Evolutionary conservation across 2,329 filamentous ascomycete species (phyloP), one percentile per base, ranked within the genome.

Genomic region (Huntiella moniliformis): DNA sequence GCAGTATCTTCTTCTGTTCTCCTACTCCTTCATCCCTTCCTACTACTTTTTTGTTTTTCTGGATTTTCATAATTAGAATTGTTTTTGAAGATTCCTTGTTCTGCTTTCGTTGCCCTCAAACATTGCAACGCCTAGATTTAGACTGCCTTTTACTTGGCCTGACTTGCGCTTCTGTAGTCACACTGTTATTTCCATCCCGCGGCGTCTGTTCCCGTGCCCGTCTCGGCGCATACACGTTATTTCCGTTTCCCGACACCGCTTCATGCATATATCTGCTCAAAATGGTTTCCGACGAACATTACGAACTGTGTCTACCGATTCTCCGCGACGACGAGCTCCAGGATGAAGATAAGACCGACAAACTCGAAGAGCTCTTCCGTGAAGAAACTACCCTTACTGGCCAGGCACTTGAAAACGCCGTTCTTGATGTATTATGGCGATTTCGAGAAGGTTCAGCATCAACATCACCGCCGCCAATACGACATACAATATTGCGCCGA

Each of bases 301-400:
- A 92, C 67, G 86, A 95, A 56, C 74, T 91, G 57, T 94, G 86
- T 61, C 75, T 92, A 59, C 83, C 85, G 44, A 74, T 95, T 58
- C 73, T 98, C 52, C 79, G 91, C 65, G 80, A 95, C 63, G 66
- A 76, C 49, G 69, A 71, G 46, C 70, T 94, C 51, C 84, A 93
- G 56, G 91, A 96, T 52, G 91, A 98, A 63, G 88, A 95, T 58
- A 93, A 91, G 68, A 88, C 83, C 42, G 88, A 96, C 63, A 82
- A 75, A 63, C 70, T 95, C 45, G 87, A 95, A 64, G 82, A 86
- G 53, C 70, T 95, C 45, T 69, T 96, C 56, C 79, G 77, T 62
- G 79, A 77, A 54, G 77, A 87, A 63, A 86, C 85, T 5, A 72
- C 68, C 28, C 67, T 96, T 53, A 73, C 72, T 13, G 88, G 86